phyloP scores from a whole-genome alignment of 768 basidiomycete genomes.

The Lentinula edodes region DNA sequence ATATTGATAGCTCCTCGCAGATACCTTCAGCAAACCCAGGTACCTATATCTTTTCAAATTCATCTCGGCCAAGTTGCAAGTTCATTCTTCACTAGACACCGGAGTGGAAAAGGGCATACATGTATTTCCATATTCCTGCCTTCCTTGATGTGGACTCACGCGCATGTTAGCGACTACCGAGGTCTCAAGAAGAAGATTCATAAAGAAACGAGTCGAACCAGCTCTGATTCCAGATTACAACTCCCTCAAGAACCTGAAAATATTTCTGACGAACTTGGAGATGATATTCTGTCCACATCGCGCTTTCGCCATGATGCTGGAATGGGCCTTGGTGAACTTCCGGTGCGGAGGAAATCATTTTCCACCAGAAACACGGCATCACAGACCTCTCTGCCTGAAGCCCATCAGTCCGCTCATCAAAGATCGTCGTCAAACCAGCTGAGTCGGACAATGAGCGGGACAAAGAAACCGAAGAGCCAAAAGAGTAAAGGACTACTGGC shows the following conservation, averaged over 20 bases:
- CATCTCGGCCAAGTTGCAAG: neutral
- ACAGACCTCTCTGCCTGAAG: neutral
- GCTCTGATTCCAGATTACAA: conserved; percentile 15
- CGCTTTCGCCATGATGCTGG: neutral
- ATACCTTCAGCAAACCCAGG: conserved; percentile 69
- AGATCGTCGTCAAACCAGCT: neutral
- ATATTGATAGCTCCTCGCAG: conserved; percentile 25
- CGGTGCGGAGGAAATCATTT: neutral
- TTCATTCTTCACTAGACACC: conserved; percentile 41
- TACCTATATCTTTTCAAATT: conserved; percentile 14
- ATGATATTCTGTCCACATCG: neutral
- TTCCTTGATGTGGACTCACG: neutral
- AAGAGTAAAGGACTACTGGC: neutral
- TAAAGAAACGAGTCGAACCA: conserved; percentile 41
- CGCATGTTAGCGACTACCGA: conserved; percentile 54
- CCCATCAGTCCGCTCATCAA: neutral
- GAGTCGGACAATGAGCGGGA: neutral
- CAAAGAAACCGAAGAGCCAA: neutral
- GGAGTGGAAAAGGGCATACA: conserved; percentile 71
- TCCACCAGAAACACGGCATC: neutral
- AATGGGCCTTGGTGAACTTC: conserved; percentile 4
- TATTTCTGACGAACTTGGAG: conserved; percentile 8
- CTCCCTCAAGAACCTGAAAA: conserved; percentile 4
- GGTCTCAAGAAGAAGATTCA: conserved; percentile 64
- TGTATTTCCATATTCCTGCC: conserved; percentile 26